Percentiles rank a stretch among this genome's conserved stretches.
These are phyloP conservation scores for Aspergillus campestris DNA, from an alignment of 495 filamentous ascomycete species.

Conservation along the genomic window DNA sequence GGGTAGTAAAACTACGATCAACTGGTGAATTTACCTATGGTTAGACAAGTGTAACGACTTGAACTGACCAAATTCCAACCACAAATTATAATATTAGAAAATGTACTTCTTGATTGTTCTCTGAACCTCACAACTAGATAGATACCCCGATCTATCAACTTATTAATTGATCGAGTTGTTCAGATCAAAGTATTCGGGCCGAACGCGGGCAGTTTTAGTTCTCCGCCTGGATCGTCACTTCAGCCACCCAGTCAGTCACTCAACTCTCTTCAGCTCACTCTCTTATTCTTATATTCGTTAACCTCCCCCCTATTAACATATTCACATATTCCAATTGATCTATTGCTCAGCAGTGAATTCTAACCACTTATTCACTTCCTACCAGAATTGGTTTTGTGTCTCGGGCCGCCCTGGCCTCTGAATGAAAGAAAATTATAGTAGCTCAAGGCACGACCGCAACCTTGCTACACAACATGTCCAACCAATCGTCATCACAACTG, in stretches of 20 bases:
- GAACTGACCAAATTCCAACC: no score
- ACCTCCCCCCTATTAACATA: background rate
- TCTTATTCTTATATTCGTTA: background rate
- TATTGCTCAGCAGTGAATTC: background rate
- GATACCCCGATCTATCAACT: no score
- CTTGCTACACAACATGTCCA: slow-evolving; percentile 17
- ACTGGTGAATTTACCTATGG: no score
- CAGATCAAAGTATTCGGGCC: background rate
- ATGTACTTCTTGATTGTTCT: no score
- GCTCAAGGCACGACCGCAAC: background rate
- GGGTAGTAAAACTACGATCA: no score
- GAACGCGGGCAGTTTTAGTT: slow-evolving; percentile 1
- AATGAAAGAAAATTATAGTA: background rate
- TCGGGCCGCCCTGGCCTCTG: background rate
- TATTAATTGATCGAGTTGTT: no score
- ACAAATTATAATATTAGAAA: no score
- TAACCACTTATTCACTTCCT: background rate
- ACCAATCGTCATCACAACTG: slow-evolving; percentile 14
- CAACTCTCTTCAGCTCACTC: background rate
- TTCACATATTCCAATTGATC: background rate
- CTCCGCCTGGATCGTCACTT: background rate
- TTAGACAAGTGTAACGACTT: no score
- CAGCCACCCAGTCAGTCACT: background rate
- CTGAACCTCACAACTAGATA: no score
- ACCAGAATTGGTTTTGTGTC: background rate